Evolutionary conservation across 148 eudicot species (phyloP).

Genomic region (Rheum nobile): DNA sequence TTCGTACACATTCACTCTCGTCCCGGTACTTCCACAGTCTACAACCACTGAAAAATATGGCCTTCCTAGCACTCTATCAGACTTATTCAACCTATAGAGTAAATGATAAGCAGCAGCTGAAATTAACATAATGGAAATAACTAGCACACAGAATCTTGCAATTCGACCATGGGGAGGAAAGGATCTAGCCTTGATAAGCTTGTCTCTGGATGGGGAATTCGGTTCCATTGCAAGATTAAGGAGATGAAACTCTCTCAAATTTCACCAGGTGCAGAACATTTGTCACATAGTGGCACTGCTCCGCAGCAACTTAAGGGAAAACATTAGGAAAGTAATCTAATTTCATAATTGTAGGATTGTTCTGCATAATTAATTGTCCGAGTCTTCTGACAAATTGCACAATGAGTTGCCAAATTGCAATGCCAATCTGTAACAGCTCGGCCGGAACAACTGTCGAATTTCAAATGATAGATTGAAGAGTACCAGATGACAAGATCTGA

Average conservation of each 20-base stretch:
- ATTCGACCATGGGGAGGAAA: neutral
- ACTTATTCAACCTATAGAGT: slow-evolving; percentile 11
- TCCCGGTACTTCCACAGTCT: slow-evolving; percentile 90
- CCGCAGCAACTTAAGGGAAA: neutral
- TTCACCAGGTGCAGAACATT: neutral
- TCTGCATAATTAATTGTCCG: neutral
- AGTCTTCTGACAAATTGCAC: neutral
- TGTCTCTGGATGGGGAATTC: slow-evolving; percentile 48
- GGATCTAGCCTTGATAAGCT: slow-evolving; percentile 11
- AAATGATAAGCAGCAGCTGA: slow-evolving; percentile 16
- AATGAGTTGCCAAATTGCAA: neutral
- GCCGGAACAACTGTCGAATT: neutral
- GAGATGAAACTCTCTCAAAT: neutral
- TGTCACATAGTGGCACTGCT: neutral
- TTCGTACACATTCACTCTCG: slow-evolving; percentile 64
- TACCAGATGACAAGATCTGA: too few species aligned
- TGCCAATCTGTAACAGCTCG: neutral
- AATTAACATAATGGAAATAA: slow-evolving; percentile 22
- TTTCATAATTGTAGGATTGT: neutral
- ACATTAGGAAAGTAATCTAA: neutral
- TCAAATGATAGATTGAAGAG: too few species aligned
- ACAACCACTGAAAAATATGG: slow-evolving; percentile 62
- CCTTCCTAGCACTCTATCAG: slow-evolving; percentile 6
- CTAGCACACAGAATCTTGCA: slow-evolving; percentile 16
- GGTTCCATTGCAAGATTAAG: slow-evolving; percentile 37